phyloP scores from a whole-genome alignment of 495 filamentous ascomycete genomes.

The Xeromyces bisporus region DNA sequence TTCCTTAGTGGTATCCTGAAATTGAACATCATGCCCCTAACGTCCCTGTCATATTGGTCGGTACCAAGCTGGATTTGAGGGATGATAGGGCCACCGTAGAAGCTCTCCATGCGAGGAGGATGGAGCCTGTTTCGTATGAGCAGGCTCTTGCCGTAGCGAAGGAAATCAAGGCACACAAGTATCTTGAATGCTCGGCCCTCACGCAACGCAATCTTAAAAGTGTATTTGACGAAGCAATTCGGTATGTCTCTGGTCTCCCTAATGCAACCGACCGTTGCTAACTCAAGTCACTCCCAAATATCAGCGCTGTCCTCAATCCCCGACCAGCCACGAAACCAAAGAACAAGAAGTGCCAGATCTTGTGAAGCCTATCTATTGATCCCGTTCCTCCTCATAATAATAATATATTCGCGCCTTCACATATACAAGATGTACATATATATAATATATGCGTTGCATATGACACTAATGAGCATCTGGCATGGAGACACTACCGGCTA shows the following conservation, averaged over 20 bases:
- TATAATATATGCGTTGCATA: too few species aligned
- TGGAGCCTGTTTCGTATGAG: slow-evolving; percentile 84
- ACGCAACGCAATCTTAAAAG: slow-evolving; percentile 94
- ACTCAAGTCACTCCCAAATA: too few species aligned
- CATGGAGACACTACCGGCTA: too few species aligned
- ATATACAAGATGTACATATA: too few species aligned
- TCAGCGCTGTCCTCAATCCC: slow-evolving; percentile 70
- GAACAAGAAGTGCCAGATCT: slow-evolving; percentile 61
- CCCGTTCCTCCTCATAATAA: too few species aligned
- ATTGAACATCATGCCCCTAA: slow-evolving; percentile 92
- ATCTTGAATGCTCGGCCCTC: slow-evolving; percentile 94
- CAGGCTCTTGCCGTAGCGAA: slow-evolving; percentile 70
- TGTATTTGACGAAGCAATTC: slow-evolving; percentile 94
- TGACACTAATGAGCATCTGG: too few species aligned
- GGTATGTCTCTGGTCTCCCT: too few species aligned
- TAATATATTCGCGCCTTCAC: too few species aligned
- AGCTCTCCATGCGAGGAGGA: slow-evolving; percentile 63
- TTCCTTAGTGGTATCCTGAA: slow-evolving; percentile 74
- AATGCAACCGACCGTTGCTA: too few species aligned
- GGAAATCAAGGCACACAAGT: slow-evolving; percentile 86
- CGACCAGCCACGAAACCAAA: slow-evolving; percentile 44
- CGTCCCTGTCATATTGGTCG: slow-evolving; percentile 92
- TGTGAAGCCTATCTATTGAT: slow-evolving; percentile 40
- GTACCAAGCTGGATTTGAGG: slow-evolving; percentile 90
- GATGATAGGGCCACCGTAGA: slow-evolving; percentile 73